Evolutionary conservation across 768 basidiomycete genomes (phyloP).

Genomic region (Boletus rufocinnamomeus): DNA sequence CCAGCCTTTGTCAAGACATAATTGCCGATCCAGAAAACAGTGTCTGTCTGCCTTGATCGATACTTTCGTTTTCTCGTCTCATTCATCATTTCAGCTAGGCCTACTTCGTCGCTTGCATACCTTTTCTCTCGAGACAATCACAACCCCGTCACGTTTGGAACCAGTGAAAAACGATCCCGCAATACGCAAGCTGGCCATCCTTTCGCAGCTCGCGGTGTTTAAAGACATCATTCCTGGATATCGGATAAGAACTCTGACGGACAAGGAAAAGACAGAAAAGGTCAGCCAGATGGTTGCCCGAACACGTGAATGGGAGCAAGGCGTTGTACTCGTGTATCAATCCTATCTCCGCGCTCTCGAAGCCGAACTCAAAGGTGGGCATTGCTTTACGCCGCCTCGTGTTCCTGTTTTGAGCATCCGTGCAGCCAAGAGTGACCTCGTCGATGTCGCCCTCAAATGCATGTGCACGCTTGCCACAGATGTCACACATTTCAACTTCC

Average conservation of each 20-base stretch:
- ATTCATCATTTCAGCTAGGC: constrained; percentile 60
- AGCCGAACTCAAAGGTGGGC: constrained; percentile 74
- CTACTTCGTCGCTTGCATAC: constrained; percentile 86
- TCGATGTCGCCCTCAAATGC: constrained; percentile 72
- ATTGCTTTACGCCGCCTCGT: constrained; percentile 21
- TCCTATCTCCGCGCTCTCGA: constrained; percentile 84
- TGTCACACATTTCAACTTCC: constrained; percentile 96
- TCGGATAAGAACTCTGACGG: constrained; percentile 88
- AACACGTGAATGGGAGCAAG: constrained; percentile 95
- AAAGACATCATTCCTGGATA: constrained; percentile 97
- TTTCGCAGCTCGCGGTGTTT: constrained; percentile 92
- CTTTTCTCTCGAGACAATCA: constrained; percentile 79
- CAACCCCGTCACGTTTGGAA: constrained; percentile 65
- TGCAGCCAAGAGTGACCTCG: constrained; percentile 64
- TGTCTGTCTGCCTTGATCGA: constrained; percentile 49
- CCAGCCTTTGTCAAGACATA: constrained; percentile 90
- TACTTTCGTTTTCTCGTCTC: constrained; percentile 11
- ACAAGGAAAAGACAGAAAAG: constrained; percentile 88
- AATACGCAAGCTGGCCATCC: constrained; percentile 84
- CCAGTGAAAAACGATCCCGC: constrained; percentile 76
- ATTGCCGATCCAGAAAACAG: constrained; percentile 93
- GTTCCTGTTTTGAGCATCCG: constrained; percentile 22
- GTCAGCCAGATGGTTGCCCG: constrained; percentile 90
- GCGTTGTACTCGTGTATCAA: constrained; percentile 86
- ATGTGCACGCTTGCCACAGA: constrained; percentile 85